Percentiles rank a stretch among this genome's conserved stretches.
Evolutionary conservation across 805 yeast genomes (phyloP).

Genomic region (Zygoascus biomembranicola): DNA sequence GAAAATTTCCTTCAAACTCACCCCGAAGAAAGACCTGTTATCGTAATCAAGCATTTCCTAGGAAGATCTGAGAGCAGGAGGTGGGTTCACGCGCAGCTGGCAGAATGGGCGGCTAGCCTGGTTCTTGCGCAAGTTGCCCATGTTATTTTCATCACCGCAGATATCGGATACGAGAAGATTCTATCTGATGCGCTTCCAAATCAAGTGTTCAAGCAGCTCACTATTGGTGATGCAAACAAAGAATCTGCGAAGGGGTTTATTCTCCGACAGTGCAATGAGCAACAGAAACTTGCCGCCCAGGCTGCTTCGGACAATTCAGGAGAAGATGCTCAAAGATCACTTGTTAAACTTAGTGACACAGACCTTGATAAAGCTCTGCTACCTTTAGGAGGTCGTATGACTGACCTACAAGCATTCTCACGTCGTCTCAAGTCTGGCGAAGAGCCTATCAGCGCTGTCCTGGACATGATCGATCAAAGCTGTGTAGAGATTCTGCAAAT

Average conservation of each 20-base stretch:
- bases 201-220: slow-evolving; percentile 69
- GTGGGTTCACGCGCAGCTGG: slow-evolving; percentile 61
- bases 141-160: slow-evolving; percentile 81
- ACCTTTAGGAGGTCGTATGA: slow-evolving; percentile 91
- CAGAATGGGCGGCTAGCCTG: slow-evolving; percentile 83
- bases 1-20: slow-evolving; percentile 79
- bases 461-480: slow-evolving; percentile 75
- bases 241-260: slow-evolving; percentile 57
- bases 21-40: slow-evolving; percentile 78
- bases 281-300: slow-evolving; percentile 33
- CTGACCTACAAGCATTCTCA: slow-evolving; percentile 83
- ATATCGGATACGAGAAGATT: slow-evolving; percentile 63
- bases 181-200: slow-evolving; percentile 72
- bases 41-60: slow-evolving; percentile 69
- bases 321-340: slow-evolving; percentile 11
- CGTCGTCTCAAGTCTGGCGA: slow-evolving; percentile 88
- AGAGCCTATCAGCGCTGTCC: slow-evolving; percentile 61
- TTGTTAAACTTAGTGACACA: slow-evolving; percentile 4
- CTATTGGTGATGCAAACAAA: slow-evolving; percentile 73
- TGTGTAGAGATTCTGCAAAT: slow-evolving; percentile 83
- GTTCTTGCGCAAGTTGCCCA: slow-evolving; percentile 77
- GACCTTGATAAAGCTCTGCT: slow-evolving; percentile 47
- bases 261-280: slow-evolving; percentile 11
- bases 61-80: slow-evolving; percentile 49
- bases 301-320: slow-evolving; percentile 20